Percentiles rank a stretch among this genome's conserved stretches.
phyloP scores from a whole-genome alignment of 352 stramenopile genomes.

The Globisporangium orthogonon region DNA sequence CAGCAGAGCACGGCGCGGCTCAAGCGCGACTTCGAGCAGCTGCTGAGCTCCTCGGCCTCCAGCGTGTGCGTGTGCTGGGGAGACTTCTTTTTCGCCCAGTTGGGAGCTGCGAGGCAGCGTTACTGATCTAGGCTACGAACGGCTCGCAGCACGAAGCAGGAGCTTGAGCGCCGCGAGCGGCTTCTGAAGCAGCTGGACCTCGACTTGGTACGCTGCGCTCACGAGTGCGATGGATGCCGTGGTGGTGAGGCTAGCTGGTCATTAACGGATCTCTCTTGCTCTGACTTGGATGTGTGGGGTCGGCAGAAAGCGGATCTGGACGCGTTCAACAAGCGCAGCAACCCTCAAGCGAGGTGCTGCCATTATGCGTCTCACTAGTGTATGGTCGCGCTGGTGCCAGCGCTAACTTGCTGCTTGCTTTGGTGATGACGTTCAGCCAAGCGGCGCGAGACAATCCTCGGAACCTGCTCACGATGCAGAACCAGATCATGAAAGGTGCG shows the following conservation, averaged over 20 bases:
- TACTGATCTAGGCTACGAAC: neutral
- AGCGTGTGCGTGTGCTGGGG: conserved; percentile 33
- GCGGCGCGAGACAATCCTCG: conserved; percentile 24
- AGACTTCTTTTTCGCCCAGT: neutral
- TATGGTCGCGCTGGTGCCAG: no score
- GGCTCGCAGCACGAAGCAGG: conserved; percentile 44
- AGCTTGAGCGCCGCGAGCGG: conserved; percentile 61
- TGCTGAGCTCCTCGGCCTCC: conserved; percentile 39
- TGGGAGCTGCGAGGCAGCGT: neutral
- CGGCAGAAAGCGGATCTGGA: conserved; percentile 65
- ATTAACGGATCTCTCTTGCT: neutral
- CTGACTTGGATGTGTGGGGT: neutral
- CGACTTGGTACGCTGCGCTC: conserved; percentile 32
- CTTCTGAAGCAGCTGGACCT: conserved; percentile 54
- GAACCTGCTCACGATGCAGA: conserved; percentile 79
- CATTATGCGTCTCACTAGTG: neutral
- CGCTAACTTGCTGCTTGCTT: neutral
- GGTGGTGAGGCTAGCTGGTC: neutral
- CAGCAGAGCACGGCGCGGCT: conserved; percentile 80
- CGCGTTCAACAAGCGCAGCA: conserved; percentile 61
- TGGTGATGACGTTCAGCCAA: conserved; percentile 10
- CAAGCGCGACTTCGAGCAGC: conserved; percentile 77
- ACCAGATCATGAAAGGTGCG: conserved; percentile 85
- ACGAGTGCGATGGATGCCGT: neutral
- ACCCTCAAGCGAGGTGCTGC: conserved; percentile 11